Evolutionary conservation across 2,329 filamentous ascomycete species (phyloP), one percentile per base, ranked within the genome.

Genomic region (Magnaporthiopsis rhizophila): DNA sequence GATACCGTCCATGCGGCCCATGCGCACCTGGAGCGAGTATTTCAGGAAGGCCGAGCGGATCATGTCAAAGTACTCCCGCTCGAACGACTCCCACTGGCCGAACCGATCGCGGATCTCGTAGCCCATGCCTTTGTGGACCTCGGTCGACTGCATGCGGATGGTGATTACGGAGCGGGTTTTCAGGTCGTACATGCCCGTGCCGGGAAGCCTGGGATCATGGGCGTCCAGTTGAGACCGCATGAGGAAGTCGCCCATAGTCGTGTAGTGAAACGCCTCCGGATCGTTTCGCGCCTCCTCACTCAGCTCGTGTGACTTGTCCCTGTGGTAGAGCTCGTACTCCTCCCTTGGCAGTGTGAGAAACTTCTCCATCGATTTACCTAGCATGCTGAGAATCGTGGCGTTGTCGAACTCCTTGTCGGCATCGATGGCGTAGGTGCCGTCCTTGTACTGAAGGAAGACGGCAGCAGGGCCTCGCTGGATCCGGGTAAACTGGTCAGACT

Each of bases 1-100:
- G 62, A 98, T 97, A 64, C 95, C 95, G 73, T 99, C 94, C 96
- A 99, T 99, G 62, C 93, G 88, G 24, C 96, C 95, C 86, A 99
- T 96, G 59, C 95, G 90, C 34, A 94, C 96, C 76, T 99, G 95
- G 36, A 99, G 81, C 12, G 93, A 97, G 75, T 99, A 99, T 73
- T 99, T 99, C 64, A 99, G 80, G 78, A 99, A 94, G 0, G 94
- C 95, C 1, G 93, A 86, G 63, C 96, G 86, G 66, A 96, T 94
- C 92, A 99, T 96, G 75, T 99, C 95, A 74, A 89, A 96, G 74
- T 95, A 97, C 72, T 99, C 96, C 65, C 93, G 87, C 77, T 99
- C 95, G 74, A 89, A 99, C 0, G 94, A 98, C 74, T 96, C 89
- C 81, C 85, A 99, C 65, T 87, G 81, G 21, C 96, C 96, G 63